A percentile compares a stretch with the other conserved stretches of the same genome.
Conservation (phyloP, 2,329 filamentous ascomycete genomes). For the Capronia coronata region DNA sequence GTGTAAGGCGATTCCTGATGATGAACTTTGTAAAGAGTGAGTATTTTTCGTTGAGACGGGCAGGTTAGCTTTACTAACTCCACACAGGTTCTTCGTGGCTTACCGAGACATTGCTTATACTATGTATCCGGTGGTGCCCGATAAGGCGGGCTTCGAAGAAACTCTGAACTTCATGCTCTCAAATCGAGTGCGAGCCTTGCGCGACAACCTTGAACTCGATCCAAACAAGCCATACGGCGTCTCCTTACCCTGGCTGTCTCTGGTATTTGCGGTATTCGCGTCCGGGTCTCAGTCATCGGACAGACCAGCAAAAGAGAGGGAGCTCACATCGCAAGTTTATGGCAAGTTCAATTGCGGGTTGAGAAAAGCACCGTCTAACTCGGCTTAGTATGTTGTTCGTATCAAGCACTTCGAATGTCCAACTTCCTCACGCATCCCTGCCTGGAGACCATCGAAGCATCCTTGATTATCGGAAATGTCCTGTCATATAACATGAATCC, state of each 20-base stretch:
- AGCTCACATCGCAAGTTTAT: conserved; percentile 59
- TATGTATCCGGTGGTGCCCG: conserved; percentile 56
- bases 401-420: conserved; percentile 57
- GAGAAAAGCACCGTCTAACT: conserved; percentile 29
- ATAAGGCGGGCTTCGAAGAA: conserved; percentile 49
- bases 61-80: conserved; percentile 10
- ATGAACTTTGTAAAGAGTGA: conserved; percentile 51
- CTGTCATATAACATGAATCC: conserved; percentile 60
- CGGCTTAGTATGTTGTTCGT: conserved; percentile 53
- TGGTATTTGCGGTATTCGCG: conserved; percentile 57
- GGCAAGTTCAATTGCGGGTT: conserved; percentile 35
- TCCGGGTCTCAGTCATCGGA: conserved; percentile 57
- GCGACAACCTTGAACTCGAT: conserved; percentile 24
- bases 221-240: conserved; percentile 54
- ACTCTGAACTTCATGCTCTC: conserved; percentile 50
- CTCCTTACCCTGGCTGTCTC: conserved; percentile 49
- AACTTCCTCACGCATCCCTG: conserved; percentile 58
- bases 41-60: conserved; percentile 23
- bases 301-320: conserved; percentile 52
- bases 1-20: conserved; percentile 53
- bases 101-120: conserved; percentile 55
- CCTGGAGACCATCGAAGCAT: conserved; percentile 55
- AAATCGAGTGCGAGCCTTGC: conserved; percentile 43
- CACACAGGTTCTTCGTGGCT: conserved; percentile 47
- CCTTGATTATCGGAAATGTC: conserved; percentile 57